Base-by-base conservation (phyloP, 2,329 filamentous ascomycete species). In the Hortaea werneckii region DNA sequence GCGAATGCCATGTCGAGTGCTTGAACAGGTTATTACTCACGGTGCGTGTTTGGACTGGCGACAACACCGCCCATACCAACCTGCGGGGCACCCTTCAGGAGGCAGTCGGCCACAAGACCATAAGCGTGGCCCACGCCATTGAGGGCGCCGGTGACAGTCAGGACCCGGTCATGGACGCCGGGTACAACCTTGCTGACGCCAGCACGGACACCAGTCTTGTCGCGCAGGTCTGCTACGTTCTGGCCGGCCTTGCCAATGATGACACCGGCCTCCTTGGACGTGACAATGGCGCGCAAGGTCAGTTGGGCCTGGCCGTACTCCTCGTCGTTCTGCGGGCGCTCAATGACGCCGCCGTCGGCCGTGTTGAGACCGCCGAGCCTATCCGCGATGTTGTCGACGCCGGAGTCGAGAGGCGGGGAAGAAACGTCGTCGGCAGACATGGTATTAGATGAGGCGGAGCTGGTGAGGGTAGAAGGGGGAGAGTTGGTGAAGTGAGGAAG, bases 231-330 rank as follows among this genome's bases (percentile, higher is more conserved):
- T 41, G 92, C 92, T 45, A 98, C 92, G 62, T 98, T 96, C 77
- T 96, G 95, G 64, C 92, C 92, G 47, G 84, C 88, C 73, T 98
- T 98, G 68, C 92, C 92, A 67, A 98, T 98, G 68, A 98, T 96
- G 60, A 98, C 88, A 63, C 92, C 92, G 49, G 92, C 92, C 71
- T 98, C 92, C 74, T 96, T 96, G 67, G 92, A 95, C 30, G 92
- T 95, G 56, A 98, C 92, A 65, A 98, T 95, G 58, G 92, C 92
- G 65, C 92, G 86, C 53, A 98, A 80, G 51, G 92, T 98, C 61
- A 98, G 77, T 69, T 94, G 86, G 43, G 89, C 82, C 66, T 88
- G 80, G 43, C 87, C 88, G 65, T 98, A 98, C 69, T 98, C 92
- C 66, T 96, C 89, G 59, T 98, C 92, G 48, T 90, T 94, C 73